phyloP scores from a whole-genome alignment of 139 green algal genomes.

The Micractinium conductrix region DNA sequence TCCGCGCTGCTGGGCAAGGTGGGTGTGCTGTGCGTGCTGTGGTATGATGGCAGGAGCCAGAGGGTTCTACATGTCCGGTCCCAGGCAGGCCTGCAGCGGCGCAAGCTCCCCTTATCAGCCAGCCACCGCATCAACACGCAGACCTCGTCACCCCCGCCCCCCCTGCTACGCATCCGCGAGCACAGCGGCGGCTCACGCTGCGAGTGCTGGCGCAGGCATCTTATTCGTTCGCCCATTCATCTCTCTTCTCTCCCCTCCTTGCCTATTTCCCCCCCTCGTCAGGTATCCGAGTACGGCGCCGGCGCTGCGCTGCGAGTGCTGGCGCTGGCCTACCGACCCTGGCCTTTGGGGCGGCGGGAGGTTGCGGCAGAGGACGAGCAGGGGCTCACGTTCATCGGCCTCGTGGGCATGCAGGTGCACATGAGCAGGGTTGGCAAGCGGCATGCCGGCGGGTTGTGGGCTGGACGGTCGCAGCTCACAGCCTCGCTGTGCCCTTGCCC shows the following conservation, averaged over 20 bases:
- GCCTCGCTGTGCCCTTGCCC: too few relatives aligned
- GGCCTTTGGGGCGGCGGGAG: slow-evolving; percentile 19
- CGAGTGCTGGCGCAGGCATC: too few relatives aligned
- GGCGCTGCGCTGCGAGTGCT: slow-evolving; percentile 75
- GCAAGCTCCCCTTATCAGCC: too few relatives aligned
- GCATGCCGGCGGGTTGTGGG: too few relatives aligned
- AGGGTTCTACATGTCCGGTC: too few relatives aligned
- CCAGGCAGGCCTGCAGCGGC: too few relatives aligned
- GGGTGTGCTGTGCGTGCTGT: background rate
- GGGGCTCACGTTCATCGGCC: slow-evolving; percentile 71
- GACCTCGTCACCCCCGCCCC: too few relatives aligned
- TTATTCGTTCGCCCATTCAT: background rate
- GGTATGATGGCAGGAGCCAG: too few relatives aligned
- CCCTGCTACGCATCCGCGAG: background rate
- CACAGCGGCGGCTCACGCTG: background rate
- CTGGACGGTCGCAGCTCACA: too few relatives aligned
- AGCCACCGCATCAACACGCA: too few relatives aligned
- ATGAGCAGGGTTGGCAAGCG: too few relatives aligned
- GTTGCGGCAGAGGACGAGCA: slow-evolving; percentile 60
- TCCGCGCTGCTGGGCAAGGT: slow-evolving; percentile 3
- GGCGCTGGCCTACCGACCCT: slow-evolving; percentile 79
- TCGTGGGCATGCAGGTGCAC: slow-evolving; percentile 78
- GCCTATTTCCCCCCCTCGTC: background rate
- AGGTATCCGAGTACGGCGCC: slow-evolving; percentile 64
- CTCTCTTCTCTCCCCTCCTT: background rate